Evolutionary conservation across 305 asterid genomes (phyloP).

Genomic region (Fraxinus latifolia): DNA sequence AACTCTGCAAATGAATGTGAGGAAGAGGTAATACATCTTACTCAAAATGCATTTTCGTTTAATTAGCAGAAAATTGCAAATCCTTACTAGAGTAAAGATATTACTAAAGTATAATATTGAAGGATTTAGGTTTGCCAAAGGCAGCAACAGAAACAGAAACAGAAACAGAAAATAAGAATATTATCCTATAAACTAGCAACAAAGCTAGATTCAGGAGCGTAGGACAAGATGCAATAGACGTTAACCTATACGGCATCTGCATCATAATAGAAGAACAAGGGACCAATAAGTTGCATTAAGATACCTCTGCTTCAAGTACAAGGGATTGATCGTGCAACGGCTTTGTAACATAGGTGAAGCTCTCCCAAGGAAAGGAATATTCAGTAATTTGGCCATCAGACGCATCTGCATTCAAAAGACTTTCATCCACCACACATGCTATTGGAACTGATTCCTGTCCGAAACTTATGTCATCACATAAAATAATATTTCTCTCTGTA

Average conservation of each 20-base stretch:
- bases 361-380: conserved; percentile 85
- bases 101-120: not conserved
- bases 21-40: conserved; percentile 9
- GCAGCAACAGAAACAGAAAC: not conserved
- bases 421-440: conserved; percentile 92
- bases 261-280: conserved; percentile 7
- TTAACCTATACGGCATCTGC: conserved; percentile 8
- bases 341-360: conserved; percentile 77
- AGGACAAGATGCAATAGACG: not conserved
- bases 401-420: conserved; percentile 79
- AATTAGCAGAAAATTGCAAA: conserved; percentile 11
- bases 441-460: conserved; percentile 85
- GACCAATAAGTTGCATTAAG: conserved; percentile 18
- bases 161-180: not conserved
- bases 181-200: not conserved
- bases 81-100: conserved; percentile 1
- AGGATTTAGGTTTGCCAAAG: not conserved
- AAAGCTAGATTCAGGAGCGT: not conserved
- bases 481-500: conserved; percentile 66
- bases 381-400: conserved; percentile 61
- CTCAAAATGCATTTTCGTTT: conserved; percentile 16
- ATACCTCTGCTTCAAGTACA: conserved; percentile 71
- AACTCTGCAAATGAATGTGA: conserved; percentile 52
- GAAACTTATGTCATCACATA: conserved; percentile 94
- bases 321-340: conserved; percentile 63